Conservation (phyloP, 2,329 filamentous ascomycete species). For the Chaetomiaceae sp. region DNA sequence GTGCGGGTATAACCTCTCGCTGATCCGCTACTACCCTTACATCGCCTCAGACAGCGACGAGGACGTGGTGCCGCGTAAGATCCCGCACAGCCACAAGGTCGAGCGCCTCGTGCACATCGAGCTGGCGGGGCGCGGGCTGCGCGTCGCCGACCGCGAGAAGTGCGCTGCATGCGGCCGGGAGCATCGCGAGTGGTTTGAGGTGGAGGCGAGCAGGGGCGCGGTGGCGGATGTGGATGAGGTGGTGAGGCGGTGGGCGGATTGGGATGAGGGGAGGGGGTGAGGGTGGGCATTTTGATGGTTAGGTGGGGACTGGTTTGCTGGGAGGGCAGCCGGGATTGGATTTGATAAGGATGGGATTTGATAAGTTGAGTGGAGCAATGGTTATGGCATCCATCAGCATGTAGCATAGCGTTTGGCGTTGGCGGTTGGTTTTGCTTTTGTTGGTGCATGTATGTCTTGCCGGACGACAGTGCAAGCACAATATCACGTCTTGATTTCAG, state of each 20-base stretch:
- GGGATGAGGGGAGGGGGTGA: conserved; percentile 53
- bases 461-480: background rate
- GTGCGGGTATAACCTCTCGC: conserved; percentile 80
- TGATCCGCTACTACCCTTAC: conserved; percentile 91
- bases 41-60: conserved; percentile 38
- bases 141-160: conserved; percentile 45
- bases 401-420: conserved; percentile 1
- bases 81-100: conserved; percentile 79
- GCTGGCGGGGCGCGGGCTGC: conserved; percentile 56
- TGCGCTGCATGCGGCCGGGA: conserved; percentile 76
- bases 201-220: conserved; percentile 65
- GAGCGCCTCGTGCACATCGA: conserved; percentile 89
- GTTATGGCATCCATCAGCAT: too few relatives aligned
- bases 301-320: background rate
- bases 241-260: conserved; percentile 73
- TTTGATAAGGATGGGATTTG: background rate
- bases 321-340: background rate
- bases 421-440: background rate
- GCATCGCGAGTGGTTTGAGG: conserved; percentile 94
- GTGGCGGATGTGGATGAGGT: conserved; percentile 61
- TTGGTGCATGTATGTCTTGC: background rate
- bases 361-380: too few relatives aligned
- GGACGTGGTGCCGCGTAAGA: conserved; percentile 52
- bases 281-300: background rate
- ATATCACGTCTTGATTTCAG: too few relatives aligned